Evolutionary conservation across 2,329 filamentous ascomycete genomes (phyloP).

Genomic region (Shiraia sp.): DNA sequence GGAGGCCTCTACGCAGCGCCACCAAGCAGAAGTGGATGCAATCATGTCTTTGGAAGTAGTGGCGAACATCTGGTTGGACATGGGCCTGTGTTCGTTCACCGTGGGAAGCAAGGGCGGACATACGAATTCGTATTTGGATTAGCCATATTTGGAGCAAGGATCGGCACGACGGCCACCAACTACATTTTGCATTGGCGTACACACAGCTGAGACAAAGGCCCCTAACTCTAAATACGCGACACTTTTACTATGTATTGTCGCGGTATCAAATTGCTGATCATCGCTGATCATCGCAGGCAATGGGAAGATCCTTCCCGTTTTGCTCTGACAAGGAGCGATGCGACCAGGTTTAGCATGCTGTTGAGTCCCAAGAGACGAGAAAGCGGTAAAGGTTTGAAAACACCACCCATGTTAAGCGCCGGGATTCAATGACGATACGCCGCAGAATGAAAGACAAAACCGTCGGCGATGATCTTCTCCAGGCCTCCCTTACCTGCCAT

Average conservation of each 20-base stretch:
- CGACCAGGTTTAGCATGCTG: constrained; percentile 10
- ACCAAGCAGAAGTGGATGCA: not conserved
- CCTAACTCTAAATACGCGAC: constrained; percentile 29
- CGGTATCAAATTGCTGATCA: constrained; percentile 13
- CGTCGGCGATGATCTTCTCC: constrained; percentile 2
- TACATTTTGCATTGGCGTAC: constrained; percentile 16
- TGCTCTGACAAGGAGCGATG: constrained; percentile 8
- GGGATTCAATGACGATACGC: constrained; percentile 5
- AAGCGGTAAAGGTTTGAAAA: not conserved
- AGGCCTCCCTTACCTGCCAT: not conserved
- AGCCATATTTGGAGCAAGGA: constrained; percentile 29
- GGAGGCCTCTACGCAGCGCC: not conserved
- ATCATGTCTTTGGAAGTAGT: constrained; percentile 10
- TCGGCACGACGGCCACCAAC: constrained; percentile 26
- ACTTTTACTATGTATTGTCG: constrained; percentile 10
- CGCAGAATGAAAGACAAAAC: constrained; percentile 1
- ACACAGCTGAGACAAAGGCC: constrained; percentile 21
- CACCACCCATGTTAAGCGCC: not conserved
- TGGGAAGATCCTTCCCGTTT: constrained; percentile 17
- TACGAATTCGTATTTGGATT: constrained; percentile 28
- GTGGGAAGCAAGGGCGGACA: constrained; percentile 16
- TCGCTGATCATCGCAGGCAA: constrained; percentile 4
- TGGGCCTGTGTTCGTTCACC: constrained; percentile 10
- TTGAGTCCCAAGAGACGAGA: no score
- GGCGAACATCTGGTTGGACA: constrained; percentile 10